Evolutionary conservation across 352 stramenopile genomes (phyloP), one percentile per base, ranked within the genome.

Genomic region (Thalassiosira gravida): DNA sequence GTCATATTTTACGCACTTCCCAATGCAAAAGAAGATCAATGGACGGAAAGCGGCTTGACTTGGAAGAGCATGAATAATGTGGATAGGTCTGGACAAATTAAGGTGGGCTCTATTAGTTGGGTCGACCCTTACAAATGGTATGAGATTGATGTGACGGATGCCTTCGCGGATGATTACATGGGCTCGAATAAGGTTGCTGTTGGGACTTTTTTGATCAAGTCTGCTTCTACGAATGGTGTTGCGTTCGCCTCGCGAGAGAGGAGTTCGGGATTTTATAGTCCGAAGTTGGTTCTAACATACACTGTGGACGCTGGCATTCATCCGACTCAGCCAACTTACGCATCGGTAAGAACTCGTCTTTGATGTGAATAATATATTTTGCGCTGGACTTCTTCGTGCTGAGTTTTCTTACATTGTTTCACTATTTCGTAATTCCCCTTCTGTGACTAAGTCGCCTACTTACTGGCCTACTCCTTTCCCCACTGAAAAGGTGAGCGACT

Each of bases 121-220:
- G 18, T 63, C 57, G 16, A 20, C 18, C 18, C 58, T 42, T 70
- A 42, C 44, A 1, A 32, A n/a, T 77, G 69, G 69, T 42, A 66
- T 37, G 69, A 77, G 50, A 55, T 77, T 35, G 69, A 77, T 59
- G 58, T 77, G 35, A 77, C 69, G 16, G 59, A 52, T 25, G 69
- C 69, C 5, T 70, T 77, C 59, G 27, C n/a, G 37, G 46, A 32
- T n/a, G 55, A 25, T 53, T 13, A n/a, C n/a, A n/a, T 39, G 14
- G 56, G n/a, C 16, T n/a, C 22, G 29, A 13, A 18, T 58, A 52
- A n/a, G n/a, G n/a, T n/a, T n/a, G n/a, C 32, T 47, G 29, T 69
- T 25, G 39, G 14, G 29, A 70, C 39, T 63, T 77, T 77, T 53
- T 13, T 63, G 35, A 77, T 70, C 25, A 57, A 47, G 25, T 56